Evolutionary conservation across 768 basidiomycete genomes (phyloP).

Genomic region (Auriscalpium microsporum): DNA sequence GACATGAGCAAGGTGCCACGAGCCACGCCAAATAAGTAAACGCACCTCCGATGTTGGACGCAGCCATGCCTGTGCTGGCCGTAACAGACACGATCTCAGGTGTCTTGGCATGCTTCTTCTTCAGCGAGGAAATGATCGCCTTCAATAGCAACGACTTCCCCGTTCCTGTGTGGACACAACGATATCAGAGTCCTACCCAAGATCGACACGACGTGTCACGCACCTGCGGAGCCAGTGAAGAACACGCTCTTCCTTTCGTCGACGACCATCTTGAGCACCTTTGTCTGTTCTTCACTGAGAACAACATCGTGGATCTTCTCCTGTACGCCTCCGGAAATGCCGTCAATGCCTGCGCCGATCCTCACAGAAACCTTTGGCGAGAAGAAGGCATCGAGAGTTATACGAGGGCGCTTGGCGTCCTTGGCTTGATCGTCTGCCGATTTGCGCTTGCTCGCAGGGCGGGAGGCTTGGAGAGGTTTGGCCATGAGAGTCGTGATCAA

Average conservation of each 20-base stretch:
- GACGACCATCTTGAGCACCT: slow-evolving; percentile 42
- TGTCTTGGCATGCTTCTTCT: slow-evolving; percentile 35
- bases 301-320: slow-evolving; percentile 25
- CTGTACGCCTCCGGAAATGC: slow-evolving; percentile 9
- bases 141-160: slow-evolving; percentile 55
- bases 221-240: slow-evolving; percentile 65
- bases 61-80: slow-evolving; percentile 56
- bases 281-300: slow-evolving; percentile 46
- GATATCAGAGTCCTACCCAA: not conserved
- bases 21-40: not conserved
- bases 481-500: not conserved
- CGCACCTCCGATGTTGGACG: slow-evolving; percentile 59
- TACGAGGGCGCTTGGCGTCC: slow-evolving; percentile 22
- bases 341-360: slow-evolving; percentile 10
- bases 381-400: slow-evolving; percentile 28
- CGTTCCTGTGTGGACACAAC: slow-evolving; percentile 35
- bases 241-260: slow-evolving; percentile 53
- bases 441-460: slow-evolving; percentile 22
- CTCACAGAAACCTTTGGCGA: slow-evolving; percentile 18
- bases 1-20: slow-evolving; percentile 7
- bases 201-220: slow-evolving; percentile 4
- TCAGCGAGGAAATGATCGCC: slow-evolving; percentile 45
- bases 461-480: not conserved
- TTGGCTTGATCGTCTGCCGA: slow-evolving; percentile 14
- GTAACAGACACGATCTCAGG: slow-evolving; percentile 45